These are phyloP conservation scores for Botryococcus braunii DNA, from an alignment of 163 green algal genomes.

Conservation along the genomic window DNA sequence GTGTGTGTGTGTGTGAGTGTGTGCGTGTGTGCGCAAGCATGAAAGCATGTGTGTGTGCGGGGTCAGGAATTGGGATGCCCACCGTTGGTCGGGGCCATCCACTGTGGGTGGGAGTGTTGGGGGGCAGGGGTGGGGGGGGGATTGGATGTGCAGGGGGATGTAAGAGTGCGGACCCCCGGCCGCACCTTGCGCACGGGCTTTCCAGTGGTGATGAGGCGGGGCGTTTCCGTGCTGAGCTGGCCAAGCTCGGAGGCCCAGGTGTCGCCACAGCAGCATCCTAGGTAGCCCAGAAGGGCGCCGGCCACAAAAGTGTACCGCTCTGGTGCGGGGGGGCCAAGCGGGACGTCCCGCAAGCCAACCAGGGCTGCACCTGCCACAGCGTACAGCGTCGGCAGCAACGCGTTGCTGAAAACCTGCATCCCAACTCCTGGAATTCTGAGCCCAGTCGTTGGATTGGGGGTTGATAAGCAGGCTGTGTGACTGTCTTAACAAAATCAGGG, in stretches of 20 bases:
- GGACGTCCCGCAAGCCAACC: slow-evolving; percentile 29
- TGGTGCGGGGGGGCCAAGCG: background rate
- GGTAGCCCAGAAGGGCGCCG: slow-evolving; percentile 67
- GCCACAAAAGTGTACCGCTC: slow-evolving; percentile 3
- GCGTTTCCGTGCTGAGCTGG: slow-evolving; percentile 61
- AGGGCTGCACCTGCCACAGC: slow-evolving; percentile 38
- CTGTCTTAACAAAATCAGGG: no score
- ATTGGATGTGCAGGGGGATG: no score
- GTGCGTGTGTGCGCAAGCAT: no score
- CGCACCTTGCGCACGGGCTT: slow-evolving; percentile 66
- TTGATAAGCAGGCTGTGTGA: no score
- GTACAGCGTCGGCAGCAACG: slow-evolving; percentile 50
- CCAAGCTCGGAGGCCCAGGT: slow-evolving; percentile 87
- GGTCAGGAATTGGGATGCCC: no score
- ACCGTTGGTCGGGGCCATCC: no score
- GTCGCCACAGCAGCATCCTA: slow-evolving; percentile 88
- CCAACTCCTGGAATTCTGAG: no score
- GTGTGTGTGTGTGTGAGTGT: no score
- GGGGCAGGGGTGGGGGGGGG: no score
- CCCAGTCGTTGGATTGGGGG: no score
- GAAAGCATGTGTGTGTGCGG: no score
- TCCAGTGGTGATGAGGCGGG: slow-evolving; percentile 76
- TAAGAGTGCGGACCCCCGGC: background rate
- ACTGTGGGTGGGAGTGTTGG: no score
- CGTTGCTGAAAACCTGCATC: slow-evolving; percentile 69